Conservation (phyloP, 192 early-diverging fungal genomes). For the Geranomyces variabilis region DNA sequence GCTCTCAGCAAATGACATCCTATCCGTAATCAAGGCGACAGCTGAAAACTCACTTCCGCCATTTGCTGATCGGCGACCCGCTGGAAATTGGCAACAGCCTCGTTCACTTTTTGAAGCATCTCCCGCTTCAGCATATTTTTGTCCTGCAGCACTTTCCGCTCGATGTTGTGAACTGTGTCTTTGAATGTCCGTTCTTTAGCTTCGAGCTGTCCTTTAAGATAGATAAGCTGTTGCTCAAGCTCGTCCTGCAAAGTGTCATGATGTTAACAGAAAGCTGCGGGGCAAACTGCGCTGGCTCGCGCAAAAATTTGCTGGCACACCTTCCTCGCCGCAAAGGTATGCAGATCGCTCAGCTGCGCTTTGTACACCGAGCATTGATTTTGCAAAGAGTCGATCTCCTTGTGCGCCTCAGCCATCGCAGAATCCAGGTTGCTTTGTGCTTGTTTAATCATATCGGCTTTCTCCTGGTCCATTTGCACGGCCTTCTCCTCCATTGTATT, state of each 20-base stretch:
- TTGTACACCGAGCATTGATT: conserved; percentile 43
- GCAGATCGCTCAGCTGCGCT: conserved; percentile 54
- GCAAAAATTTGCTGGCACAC: conserved; percentile 12
- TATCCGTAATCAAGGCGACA: too few relatives aligned
- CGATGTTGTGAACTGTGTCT: conserved; percentile 57
- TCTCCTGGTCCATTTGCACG: conserved; percentile 52
- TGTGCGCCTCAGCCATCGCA: conserved; percentile 20
- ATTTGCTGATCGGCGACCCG: conserved; percentile 67
- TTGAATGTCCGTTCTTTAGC: conserved; percentile 55
- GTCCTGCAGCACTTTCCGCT: conserved; percentile 65
- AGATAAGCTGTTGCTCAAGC: conserved; percentile 49
- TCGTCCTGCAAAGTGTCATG: conserved; percentile 52
- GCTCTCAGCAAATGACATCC: too few relatives aligned
- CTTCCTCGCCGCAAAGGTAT: conserved; percentile 52
- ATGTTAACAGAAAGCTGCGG: too few relatives aligned
- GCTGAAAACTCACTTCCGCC: conserved; percentile 54
- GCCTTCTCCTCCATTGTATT: conserved; percentile 43
- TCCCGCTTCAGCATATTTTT: conserved; percentile 63
- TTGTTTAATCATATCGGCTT: conserved; percentile 42
- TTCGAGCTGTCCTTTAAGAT: conserved; percentile 43
- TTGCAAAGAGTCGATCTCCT: conserved; percentile 50
- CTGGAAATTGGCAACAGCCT: conserved; percentile 59
- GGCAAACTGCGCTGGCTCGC: too few relatives aligned
- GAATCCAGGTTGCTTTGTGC: conserved; percentile 39
- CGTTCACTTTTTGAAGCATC: conserved; percentile 66